Evolutionary conservation across 2,329 filamentous ascomycete species (phyloP).

Genomic region (Diaporthe humulicola): DNA sequence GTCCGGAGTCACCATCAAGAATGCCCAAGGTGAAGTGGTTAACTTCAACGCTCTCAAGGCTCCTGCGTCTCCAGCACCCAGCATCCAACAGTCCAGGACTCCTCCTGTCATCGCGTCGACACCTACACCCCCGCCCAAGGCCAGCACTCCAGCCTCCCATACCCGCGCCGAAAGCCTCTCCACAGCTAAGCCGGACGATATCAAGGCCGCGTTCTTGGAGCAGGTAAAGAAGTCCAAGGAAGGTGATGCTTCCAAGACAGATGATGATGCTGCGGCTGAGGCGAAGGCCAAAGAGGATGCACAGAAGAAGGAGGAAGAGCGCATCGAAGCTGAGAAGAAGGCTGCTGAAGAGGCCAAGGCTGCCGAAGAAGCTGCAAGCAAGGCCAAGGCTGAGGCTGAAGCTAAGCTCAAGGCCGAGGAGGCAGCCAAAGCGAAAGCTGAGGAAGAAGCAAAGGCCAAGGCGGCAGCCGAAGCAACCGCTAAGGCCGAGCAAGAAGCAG

Average conservation of each 20-base stretch:
- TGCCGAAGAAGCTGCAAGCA: constrained; percentile 42
- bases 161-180: constrained; percentile 77
- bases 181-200: constrained; percentile 81
- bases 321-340: constrained; percentile 43
- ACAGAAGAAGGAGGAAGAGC: constrained; percentile 45
- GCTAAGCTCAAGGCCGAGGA: constrained; percentile 47
- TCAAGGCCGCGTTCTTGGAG: constrained; percentile 84
- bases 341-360: constrained; percentile 47
- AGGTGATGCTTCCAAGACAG: constrained; percentile 56
- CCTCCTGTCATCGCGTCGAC: constrained; percentile 81
- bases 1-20: constrained; percentile 86
- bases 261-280: constrained; percentile 45
- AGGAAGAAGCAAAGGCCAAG: constrained; percentile 48
- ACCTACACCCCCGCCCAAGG: constrained; percentile 84
- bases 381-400: constrained; percentile 46
- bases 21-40: constrained; percentile 82
- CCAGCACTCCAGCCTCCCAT: constrained; percentile 74
- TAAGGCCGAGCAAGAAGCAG: constrained; percentile 60
- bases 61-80: constrained; percentile 68
- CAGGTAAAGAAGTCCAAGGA: constrained; percentile 77
- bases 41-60: constrained; percentile 70
- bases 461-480: constrained; percentile 45
- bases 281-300: constrained; percentile 44
- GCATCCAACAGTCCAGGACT: constrained; percentile 70
- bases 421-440: constrained; percentile 45